Base-by-base conservation (phyloP, 495 filamentous ascomycete species). In the Schizothecium vesticola region DNA sequence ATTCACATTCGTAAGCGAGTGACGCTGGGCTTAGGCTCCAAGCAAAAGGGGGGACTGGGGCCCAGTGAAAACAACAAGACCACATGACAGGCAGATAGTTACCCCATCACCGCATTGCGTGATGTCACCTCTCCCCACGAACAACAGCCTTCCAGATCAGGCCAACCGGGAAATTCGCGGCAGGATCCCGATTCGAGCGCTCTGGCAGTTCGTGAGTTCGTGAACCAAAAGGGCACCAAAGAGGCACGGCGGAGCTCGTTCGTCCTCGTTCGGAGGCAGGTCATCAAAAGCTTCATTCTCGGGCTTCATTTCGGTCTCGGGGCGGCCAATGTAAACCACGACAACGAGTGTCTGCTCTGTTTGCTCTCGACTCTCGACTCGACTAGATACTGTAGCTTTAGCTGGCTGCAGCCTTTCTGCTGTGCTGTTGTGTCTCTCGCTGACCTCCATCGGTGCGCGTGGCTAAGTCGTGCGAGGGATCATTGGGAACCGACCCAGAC, bases 371-470 rank as follows among this genome's bases (percentile, higher is more conserved):
- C 43, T 51, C 43, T 51, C 43, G 43, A 51, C 43, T 51, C 19
- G 43, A 51, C 43, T 51, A 51, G 19, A 51, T 51, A 51, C 43
- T 51, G 43, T 51, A 51, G 43, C 43, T 51, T 51, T n/a, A 59
- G 58, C 58, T 59, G 58, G 58, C 13, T 59, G 23, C 13, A 59
- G 13, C 26, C 16, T 56, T 43, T 23, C 24, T 61, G 25, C 26
- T 65, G 63, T 51, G 43, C 43, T 51, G 43, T 51, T 51, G 43
- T 43, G 61, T 64, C 63, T 65, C 51, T 65, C 24, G 63, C 63
- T 65, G 31, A 65, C 63, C 56, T 26, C 59, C 25, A 19, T 61
- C 23, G 29, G 59, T 29, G 59, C 59, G 19, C 26, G 10, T 65
- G 51, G 21, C 33, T 65, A 57, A 57, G 51, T 65, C 51, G 63